phyloP scores from a whole-genome alignment of 1,139 yeast species.

The Scheffersomyces stambukii region DNA sequence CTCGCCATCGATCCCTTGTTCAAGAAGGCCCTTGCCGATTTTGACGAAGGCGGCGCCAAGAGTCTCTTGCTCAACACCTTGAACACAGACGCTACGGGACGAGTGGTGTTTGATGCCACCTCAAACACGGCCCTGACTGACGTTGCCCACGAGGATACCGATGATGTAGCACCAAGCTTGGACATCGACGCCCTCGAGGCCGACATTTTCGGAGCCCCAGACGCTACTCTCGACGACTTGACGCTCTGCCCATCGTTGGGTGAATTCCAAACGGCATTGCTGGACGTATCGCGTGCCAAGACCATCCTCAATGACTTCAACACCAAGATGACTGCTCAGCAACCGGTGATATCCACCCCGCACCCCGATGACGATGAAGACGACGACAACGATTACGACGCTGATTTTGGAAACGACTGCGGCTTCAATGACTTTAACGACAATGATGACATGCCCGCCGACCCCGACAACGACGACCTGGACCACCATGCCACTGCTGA shows the following conservation, averaged over 20 bases:
- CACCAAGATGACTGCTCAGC: slow-evolving; percentile 19
- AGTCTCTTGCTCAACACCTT: slow-evolving; percentile 74
- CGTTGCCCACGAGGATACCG: slow-evolving; percentile 15
- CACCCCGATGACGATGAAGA: slow-evolving; percentile 7
- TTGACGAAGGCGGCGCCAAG: slow-evolving; percentile 94
- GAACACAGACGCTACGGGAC: slow-evolving; percentile 50
- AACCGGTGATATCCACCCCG: slow-evolving; percentile 9
- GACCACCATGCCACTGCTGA: slow-evolving; percentile 13
- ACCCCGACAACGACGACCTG: slow-evolving; percentile 14
- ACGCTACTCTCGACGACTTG: slow-evolving; percentile 28
- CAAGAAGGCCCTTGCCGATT: slow-evolving; percentile 84
- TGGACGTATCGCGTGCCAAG: slow-evolving; percentile 56
- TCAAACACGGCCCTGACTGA: too few species aligned
- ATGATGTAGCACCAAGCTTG: slow-evolving; percentile 9
- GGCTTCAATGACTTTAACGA: slow-evolving; percentile 33
- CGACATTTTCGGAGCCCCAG: slow-evolving; percentile 26
- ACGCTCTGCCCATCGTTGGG: slow-evolving; percentile 62
- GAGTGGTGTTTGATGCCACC: slow-evolving; percentile 62
- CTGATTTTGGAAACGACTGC: slow-evolving; percentile 28
- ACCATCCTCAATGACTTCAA: slow-evolving; percentile 48
- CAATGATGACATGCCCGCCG: slow-evolving; percentile 17
- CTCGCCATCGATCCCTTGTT: slow-evolving; percentile 82
- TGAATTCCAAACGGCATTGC: slow-evolving; percentile 53
- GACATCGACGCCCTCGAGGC: slow-evolving; percentile 12
- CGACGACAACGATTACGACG: slow-evolving; percentile 17